Evolutionary conservation across 352 stramenopile species (phyloP), one percentile per base, ranked within the genome.

Genomic region (Phytophthora boehmeriae): DNA sequence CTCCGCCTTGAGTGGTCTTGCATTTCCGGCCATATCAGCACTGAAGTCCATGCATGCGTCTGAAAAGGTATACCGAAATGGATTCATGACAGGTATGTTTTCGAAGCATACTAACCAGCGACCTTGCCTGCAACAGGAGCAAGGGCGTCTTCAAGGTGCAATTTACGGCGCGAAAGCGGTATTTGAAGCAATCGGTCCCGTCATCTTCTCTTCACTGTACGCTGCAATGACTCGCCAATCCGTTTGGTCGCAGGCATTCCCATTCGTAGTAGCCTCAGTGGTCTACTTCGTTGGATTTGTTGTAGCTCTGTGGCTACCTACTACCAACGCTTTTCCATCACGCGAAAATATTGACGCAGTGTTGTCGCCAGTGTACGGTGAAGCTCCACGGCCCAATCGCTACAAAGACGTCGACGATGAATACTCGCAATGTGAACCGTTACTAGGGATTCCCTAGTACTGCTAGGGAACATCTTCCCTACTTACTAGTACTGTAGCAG

Each of bases 111-210:
- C n/a, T n/a, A n/a, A n/a, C n/a, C n/a, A n/a, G n/a, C n/a, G n/a
- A n/a, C n/a, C n/a, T n/a, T n/a, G n/a, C n/a, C n/a, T n/a, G n/a
- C n/a, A n/a, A 27, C 38, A 88, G 67, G 86, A 94, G 38, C 86
- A 92, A 84, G 81, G 86, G 25, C 81, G 76, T 16, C 57, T 94
- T 0, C 83, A 94, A 74, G 86, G 86, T 2, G 83, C 83, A 16
- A 86, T 94, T 19, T 92, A 92, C 59, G 80, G 76, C 5, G 81
- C 71, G 13, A 78, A 83, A 6, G 82, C 79, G 5, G 70, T 94
- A 30, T 86, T 90, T 39, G 76, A 88, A 52, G 85, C 83, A 0
- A 59, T 68, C 2, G 85, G 85, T 4, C 80, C 85, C 0, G 61
- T 94, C 19, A 63, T 80, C 8, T 94, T 86, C 55, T 78, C 85